Percentiles rank a stretch among this genome's conserved stretches.
phyloP scores from a whole-genome alignment of 2,329 filamentous ascomycete genomes.

The Clathrospora elynae region DNA sequence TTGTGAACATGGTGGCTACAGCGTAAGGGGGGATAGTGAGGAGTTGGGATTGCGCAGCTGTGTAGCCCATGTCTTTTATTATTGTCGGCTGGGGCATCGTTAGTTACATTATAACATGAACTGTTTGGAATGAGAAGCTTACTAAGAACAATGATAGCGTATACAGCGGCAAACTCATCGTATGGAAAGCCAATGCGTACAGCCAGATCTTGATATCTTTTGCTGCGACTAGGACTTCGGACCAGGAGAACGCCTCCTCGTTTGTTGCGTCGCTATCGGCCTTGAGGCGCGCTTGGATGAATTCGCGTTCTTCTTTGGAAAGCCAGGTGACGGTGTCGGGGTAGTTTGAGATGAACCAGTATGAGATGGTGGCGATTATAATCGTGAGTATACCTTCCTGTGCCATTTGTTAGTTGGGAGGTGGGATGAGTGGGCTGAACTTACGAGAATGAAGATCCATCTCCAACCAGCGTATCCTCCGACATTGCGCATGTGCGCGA shows the following conservation, averaged over 20 bases:
- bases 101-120: neutral
- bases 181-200: constrained; percentile 73
- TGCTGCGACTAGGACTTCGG: constrained; percentile 65
- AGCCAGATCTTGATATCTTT: constrained; percentile 55
- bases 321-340: constrained; percentile 65
- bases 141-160: constrained; percentile 48
- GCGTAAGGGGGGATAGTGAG: constrained; percentile 56
- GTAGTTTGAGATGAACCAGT: constrained; percentile 70
- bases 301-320: constrained; percentile 57
- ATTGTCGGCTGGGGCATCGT: constrained; percentile 57
- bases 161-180: constrained; percentile 63
- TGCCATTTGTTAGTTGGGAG: constrained; percentile 13
- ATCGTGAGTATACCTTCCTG: constrained; percentile 48
- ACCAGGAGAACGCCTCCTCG: constrained; percentile 71
- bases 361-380: constrained; percentile 40
- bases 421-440: neutral
- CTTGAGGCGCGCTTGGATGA: constrained; percentile 66
- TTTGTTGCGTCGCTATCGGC: constrained; percentile 72
- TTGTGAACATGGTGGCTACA: constrained; percentile 44
- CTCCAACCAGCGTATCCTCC: constrained; percentile 52
- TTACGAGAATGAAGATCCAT: constrained; percentile 51
- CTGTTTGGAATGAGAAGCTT: constrained; percentile 16
- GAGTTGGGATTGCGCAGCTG: constrained; percentile 50
- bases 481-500: constrained; percentile 65
- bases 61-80: constrained; percentile 53